A percentile compares a stretch with the other conserved stretches of the same genome.
phyloP scores from a whole-genome alignment of 1,139 yeast species.

The Pneumocystis carinii region DNA sequence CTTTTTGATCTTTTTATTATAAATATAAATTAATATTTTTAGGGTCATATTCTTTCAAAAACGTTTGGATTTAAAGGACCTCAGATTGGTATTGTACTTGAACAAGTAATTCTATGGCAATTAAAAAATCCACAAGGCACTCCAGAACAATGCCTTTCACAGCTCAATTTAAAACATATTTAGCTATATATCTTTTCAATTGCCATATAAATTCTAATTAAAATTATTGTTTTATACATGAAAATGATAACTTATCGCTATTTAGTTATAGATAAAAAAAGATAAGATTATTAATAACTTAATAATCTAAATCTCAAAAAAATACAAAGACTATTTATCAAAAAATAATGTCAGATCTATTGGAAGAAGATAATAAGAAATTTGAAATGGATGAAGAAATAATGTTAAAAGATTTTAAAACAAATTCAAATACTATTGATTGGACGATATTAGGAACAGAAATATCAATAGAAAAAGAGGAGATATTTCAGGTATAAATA shows the following conservation, averaged over 20 bases:
- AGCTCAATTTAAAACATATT: not conserved
- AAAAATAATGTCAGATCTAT: too few relatives aligned
- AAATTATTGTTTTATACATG: too few relatives aligned
- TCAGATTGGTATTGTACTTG: slow-evolving; percentile 24
- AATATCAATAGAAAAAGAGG: not conserved
- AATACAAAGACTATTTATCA: too few relatives aligned
- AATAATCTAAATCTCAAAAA: too few relatives aligned
- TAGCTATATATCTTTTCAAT: not conserved
- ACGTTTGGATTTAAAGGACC: slow-evolving; percentile 12
- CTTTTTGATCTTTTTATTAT: not conserved
- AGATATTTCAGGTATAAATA: not conserved
- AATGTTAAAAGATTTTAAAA: not conserved
- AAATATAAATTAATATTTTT: not conserved
- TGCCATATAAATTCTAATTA: too few relatives aligned
- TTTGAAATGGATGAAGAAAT: not conserved
- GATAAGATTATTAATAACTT: too few relatives aligned
- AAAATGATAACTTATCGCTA: too few relatives aligned
- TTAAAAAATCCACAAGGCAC: slow-evolving; percentile 23
- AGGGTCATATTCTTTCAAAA: slow-evolving; percentile 14
- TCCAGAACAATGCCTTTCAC: slow-evolving; percentile 8
- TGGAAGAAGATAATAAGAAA: not conserved
- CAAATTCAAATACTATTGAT: not conserved
- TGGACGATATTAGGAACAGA: not conserved
- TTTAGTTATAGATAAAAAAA: too few relatives aligned
- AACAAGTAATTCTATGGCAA: slow-evolving; percentile 32